Evolutionary conservation across 75 land plant species (phyloP).

Genomic region (Selaginella tamariscina): DNA sequence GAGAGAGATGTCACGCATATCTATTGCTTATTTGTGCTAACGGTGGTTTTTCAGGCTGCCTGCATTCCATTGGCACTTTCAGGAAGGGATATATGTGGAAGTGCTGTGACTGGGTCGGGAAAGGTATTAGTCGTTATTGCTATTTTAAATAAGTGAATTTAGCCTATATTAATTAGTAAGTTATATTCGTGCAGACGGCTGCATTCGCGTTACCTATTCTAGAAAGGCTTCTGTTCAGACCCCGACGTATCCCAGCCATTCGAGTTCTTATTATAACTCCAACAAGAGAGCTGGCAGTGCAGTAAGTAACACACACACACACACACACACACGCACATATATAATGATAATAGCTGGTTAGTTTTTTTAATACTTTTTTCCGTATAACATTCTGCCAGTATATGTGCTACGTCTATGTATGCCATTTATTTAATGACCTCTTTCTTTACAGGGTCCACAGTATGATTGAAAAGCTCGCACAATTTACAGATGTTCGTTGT

Average conservation of each 20-base stretch:
- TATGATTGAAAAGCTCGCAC: conserved; percentile 87
- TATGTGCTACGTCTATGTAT: no score
- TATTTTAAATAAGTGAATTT: neutral
- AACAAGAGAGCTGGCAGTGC: conserved; percentile 85
- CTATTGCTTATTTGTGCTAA: neutral
- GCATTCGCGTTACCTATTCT: conserved; percentile 80
- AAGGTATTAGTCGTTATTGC: conserved; percentile 37
- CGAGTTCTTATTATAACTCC: conserved; percentile 86
- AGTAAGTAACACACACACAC: no score
- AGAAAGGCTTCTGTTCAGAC: conserved; percentile 79
- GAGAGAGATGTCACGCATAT: neutral
- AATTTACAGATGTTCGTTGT: conserved; percentile 84
- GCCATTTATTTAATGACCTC: neutral
- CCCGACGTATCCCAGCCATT: conserved; percentile 66
- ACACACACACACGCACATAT: no score
- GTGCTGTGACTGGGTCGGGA: conserved; percentile 91
- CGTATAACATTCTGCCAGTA: no score
- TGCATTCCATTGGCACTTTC: conserved; percentile 80
- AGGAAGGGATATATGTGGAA: conserved; percentile 94
- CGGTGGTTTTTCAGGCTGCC: conserved; percentile 48
- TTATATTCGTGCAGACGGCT: conserved; percentile 51
- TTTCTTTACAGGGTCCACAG: conserved; percentile 63
- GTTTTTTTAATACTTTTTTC: no score
- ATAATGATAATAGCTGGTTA: no score
- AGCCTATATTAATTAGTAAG: neutral